A percentile compares a stretch with the other conserved stretches of the same genome.
Evolutionary conservation across 2,329 filamentous ascomycete genomes (phyloP).

Genomic region (Colletotrichum graminicola): DNA sequence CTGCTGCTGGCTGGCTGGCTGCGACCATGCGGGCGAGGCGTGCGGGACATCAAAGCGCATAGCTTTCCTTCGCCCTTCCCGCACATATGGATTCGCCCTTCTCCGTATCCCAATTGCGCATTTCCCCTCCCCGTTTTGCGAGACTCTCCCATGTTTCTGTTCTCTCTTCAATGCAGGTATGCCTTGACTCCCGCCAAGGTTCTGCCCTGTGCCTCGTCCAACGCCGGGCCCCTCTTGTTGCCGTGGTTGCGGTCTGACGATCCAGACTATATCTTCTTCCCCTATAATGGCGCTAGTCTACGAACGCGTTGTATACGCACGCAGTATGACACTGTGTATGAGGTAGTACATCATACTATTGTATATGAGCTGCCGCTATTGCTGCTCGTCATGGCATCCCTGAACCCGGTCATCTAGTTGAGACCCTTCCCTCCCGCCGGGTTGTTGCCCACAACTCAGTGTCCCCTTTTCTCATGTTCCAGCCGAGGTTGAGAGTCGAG

Average conservation of each 20-base stretch:
- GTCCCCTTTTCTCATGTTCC: slow-evolving; percentile 9
- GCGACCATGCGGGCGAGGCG: slow-evolving; percentile 5
- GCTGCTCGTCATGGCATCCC: background rate
- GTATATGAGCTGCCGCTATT: background rate
- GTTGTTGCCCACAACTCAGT: background rate
- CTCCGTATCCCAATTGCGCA: slow-evolving; percentile 17
- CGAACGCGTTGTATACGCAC: background rate
- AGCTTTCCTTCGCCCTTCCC: background rate
- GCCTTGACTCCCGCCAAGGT: slow-evolving; percentile 30
- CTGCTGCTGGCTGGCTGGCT: background rate
- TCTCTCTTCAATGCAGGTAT: slow-evolving; percentile 26
- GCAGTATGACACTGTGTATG: background rate
- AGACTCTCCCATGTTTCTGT: slow-evolving; percentile 29
- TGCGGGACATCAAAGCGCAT: slow-evolving; percentile 18
- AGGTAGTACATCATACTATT: too few species aligned
- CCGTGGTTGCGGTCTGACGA: slow-evolving; percentile 2
- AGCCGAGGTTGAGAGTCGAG: background rate
- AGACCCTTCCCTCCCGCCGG: background rate
- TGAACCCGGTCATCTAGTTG: slow-evolving; percentile 5
- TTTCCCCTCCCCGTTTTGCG: slow-evolving; percentile 19
- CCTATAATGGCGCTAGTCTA: background rate
- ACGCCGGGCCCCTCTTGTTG: background rate
- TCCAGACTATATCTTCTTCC: background rate
- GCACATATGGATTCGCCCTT: background rate
- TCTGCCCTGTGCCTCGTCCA: slow-evolving; percentile 20